Base-by-base conservation (phyloP, 208 protist genomes). In the Leishmania arabica region DNA sequence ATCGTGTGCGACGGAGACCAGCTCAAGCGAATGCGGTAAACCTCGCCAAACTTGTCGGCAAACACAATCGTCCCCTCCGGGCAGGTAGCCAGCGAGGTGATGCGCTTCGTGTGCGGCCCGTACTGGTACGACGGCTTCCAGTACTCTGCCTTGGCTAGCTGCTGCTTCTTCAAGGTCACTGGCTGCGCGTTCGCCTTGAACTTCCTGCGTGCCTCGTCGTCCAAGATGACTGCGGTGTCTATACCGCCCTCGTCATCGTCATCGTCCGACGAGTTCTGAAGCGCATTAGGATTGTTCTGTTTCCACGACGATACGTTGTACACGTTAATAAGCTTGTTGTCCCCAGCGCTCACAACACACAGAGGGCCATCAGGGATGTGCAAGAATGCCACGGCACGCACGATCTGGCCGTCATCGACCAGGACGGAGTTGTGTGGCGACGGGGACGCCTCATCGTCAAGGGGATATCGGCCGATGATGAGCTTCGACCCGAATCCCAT, bases 21-120 rank as follows among this genome's bases (percentile, higher is more conserved):
- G 71, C 65, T 81, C 60, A 97, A 83, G 19, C 75, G 77, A 24
- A 97, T 65, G 62, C 88, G 92, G 82, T 91, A 95, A 47, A 97
- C 93, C 77, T 97, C 95, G 37, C 95, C 95, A 75, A 97, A 97
- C 85, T 96, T 97, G 88, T 97, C 95, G 27, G 93, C 95, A 77
- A 96, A 97, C 42, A 97, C 76, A 62, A 97, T 89, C 37, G 83
- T 89, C 66, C 85, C 85, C 53, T 95, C 94, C 64, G 88, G 64
- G 66, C 79, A 85, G 4, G 88, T 86, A 19, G 81, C 86, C 42
- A 95, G 75, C 68, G 91, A 88, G 15, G 90, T 95, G 76, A 97
- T 96, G 80, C 93, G 91, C 85, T 97, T 97, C 31, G 86, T 83
- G 80, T 96, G 95, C 8, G 93, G 95, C 2, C 93, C 92, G 85